Base-by-base conservation (phyloP, 2,329 filamentous ascomycete species). In the Aspergillus proliferans region DNA sequence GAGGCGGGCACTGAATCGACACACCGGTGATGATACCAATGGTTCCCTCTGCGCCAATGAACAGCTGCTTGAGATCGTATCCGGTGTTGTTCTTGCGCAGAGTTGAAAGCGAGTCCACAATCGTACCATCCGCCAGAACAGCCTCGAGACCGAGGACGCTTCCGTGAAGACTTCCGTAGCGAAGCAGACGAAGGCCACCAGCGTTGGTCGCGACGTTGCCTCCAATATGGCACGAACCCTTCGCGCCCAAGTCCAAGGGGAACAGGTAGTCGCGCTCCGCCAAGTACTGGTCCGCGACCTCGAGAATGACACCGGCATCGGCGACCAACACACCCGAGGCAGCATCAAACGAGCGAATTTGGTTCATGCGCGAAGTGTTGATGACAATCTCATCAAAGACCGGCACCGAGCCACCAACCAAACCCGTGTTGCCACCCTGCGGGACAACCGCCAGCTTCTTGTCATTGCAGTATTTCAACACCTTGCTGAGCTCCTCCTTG, bases 301-400 rank as follows among this genome's bases (percentile, higher is more conserved):
- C 93, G 12, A 98, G 80, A 52, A 98, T 89, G 53, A 88, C 87
- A 56, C 93, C 94, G 9, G 90, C 90, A 67, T 97, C 93, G 4
- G 84, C 88, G 42, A 96, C 90, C 26, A 98, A 75, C 8, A 92
- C 86, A 45, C 93, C 93, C 47, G 89, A 95, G 45, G 94, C 87
- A 47, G 94, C 86, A 70, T 98, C 93, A 63, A 98, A 97, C 3
- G 86, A 90, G 60, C 87, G 82, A 54, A 98, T 91, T 63, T 83
- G 74, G 76, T 94, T 95, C 89, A 98, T 93, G 56, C 89, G 86
- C 57, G 82, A 80, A 67, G 93, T 84, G 71, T 85, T 95, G 74
- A 98, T 80, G 60, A 98, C 87, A 59, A 98, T 95, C 77, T 98
- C 94, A 67, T 98, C 94, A 66, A 97, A 98, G 18, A 98, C 90